Evolutionary conservation across 2,329 filamentous ascomycete genomes (phyloP), one percentile per base, ranked within the genome.

Genomic region (Chaetomiaceae sp.): DNA sequence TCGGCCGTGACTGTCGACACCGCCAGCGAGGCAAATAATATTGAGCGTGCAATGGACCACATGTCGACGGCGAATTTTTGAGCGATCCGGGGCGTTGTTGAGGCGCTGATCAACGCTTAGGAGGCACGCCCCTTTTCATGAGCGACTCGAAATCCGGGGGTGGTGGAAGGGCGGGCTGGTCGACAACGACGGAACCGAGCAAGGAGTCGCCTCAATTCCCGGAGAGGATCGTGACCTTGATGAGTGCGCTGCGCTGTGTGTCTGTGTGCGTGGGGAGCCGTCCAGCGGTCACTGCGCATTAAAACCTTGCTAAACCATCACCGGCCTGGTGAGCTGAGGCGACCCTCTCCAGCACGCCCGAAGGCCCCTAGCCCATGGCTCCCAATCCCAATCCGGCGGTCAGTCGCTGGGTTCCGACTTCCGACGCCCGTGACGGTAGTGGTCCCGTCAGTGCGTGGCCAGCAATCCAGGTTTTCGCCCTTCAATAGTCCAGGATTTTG

Each of bases 401-500:
- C 39, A 50, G 25, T 19, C 33, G 48, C 41, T 47, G 43, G 46
- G 50, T 43, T 47, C 46, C 49, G 48, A 43, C 23, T 43, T 47
- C 46, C 49, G 48, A 43, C 23, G 16, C 16, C 20, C 43, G 53
- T 47, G 25, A 41, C 35, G 46, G 39, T 39, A 33, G 38, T 44
- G 37, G 44, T 42, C 39, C 42, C 50, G 50, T 55, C 50, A 50
- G 43, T 50, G 48, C 48, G 45, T 33, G n/a, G n/a, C 46, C n/a
- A 23, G 30, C 31, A 52, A 55, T 50, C 51, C 54, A 40, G 52
- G 55, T 46, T 54, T 55, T 55, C 31, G 7, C 40, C 40, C 37
- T 50, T 53, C 55, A 55, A 53, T 57, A 55, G 52, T 55, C 40
- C 49, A 50, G 49, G 50, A 48, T 48, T 55, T 51, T 53, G 30